Percentiles rank a stretch among this genome's conserved stretches.
These are phyloP conservation scores for Neurospora cerealis DNA, from an alignment of 495 filamentous ascomycete species.

Conservation along the genomic window DNA sequence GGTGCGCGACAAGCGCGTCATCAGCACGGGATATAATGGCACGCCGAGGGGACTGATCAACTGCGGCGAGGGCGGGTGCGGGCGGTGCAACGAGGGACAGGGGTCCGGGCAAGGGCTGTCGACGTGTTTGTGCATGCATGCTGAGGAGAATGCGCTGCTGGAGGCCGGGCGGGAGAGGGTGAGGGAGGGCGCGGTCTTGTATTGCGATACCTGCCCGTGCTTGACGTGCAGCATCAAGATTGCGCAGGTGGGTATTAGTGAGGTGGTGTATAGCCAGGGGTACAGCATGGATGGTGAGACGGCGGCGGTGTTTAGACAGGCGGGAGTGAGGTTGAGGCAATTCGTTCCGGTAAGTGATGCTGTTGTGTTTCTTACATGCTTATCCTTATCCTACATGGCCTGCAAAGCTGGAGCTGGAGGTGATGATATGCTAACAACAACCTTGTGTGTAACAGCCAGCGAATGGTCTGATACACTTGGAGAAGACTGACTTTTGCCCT, in stretches of 20 bases:
- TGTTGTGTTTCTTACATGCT: neutral
- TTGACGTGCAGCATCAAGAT: conserved; percentile 99
- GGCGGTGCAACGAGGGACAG: conserved; percentile 65
- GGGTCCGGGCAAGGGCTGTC: conserved; percentile 62
- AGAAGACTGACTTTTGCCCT: conserved; percentile 20
- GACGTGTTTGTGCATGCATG: conserved; percentile 90
- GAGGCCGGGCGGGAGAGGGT: conserved; percentile 91
- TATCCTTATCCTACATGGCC: neutral
- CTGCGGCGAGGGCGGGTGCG: conserved; percentile 89
- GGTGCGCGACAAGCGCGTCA: conserved; percentile 79
- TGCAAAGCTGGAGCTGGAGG: neutral
- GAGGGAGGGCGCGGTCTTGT: conserved; percentile 67
- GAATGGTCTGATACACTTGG: conserved; percentile 43
- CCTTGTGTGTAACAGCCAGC: conserved; percentile 29
- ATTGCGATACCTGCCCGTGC: conserved; percentile 96
- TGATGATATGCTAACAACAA: conserved; percentile 6
- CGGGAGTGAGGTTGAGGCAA: conserved; percentile 68
- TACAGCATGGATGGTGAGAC: conserved; percentile 91
- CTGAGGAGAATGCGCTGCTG: conserved; percentile 91
- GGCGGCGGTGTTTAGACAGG: conserved; percentile 64
- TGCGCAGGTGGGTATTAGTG: conserved; percentile 83
- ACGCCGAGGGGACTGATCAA: conserved; percentile 79
- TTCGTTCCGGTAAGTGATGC: conserved; percentile 61
- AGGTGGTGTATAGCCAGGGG: conserved; percentile 87
- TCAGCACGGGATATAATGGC: conserved; percentile 96